Conservation (phyloP, 129 eudicot genomes). For the Lactuca sativa region DNA sequence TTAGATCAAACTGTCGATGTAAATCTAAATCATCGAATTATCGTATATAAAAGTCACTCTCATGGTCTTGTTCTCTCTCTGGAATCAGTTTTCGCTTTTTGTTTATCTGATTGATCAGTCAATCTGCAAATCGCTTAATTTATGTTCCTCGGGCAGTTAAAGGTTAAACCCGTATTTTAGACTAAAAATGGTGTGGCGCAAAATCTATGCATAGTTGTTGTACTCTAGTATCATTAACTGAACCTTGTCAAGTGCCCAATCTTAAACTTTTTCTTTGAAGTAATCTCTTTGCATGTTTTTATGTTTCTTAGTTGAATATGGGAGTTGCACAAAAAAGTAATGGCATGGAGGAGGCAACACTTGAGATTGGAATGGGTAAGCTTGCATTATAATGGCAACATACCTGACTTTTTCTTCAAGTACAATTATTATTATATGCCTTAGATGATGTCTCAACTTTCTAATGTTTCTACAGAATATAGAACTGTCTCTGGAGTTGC, state of each 20-base stretch:
- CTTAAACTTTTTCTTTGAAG: neutral
- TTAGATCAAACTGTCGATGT: conserved; percentile 18
- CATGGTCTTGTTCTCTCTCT: conserved; percentile 5
- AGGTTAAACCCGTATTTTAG: conserved; percentile 7
- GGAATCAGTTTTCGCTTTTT: neutral
- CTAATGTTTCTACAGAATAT: conserved; percentile 54
- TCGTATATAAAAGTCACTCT: neutral
- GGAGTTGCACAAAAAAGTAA: conserved; percentile 54
- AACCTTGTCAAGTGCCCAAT: neutral
- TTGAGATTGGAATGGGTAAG: conserved; percentile 94
- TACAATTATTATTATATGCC: neutral
- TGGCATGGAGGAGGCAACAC: conserved; percentile 75
- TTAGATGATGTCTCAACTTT: neutral
- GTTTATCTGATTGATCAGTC: neutral
- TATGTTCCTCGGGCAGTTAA: neutral
- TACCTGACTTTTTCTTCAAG: neutral
- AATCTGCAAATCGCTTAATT: conserved; percentile 7
- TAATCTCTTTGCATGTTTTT: conserved; percentile 7
- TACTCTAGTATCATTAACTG: neutral
- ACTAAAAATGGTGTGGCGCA: neutral
- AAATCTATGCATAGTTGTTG: neutral
- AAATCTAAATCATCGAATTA: neutral
- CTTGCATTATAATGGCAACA: conserved; percentile 10
- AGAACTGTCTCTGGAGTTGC: conserved; percentile 99
- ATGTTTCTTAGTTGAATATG: conserved; percentile 42